Percentiles rank a stretch among this genome's conserved stretches.
Evolutionary conservation across 805 yeast species (phyloP).

Genomic region (Wickerhamomyces queroliae): DNA sequence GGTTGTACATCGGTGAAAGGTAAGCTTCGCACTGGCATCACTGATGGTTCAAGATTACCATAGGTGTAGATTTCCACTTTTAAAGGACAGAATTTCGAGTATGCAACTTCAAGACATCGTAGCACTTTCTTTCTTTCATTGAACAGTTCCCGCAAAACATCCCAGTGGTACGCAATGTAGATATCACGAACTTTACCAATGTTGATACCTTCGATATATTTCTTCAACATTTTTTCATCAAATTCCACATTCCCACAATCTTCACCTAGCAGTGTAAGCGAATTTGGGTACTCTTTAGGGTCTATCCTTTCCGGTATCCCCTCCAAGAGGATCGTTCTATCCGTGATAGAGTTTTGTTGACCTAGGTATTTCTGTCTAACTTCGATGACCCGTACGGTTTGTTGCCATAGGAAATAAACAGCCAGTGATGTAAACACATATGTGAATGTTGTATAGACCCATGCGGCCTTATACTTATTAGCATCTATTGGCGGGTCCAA

Average conservation of each 20-base stretch:
- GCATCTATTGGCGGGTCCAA: conserved; percentile 12
- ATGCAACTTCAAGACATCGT: conserved; percentile 53
- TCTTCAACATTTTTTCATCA: conserved; percentile 59
- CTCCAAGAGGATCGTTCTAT: conserved; percentile 78
- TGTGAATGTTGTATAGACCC: conserved; percentile 87
- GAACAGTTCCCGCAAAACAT: conserved; percentile 56
- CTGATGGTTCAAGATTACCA: conserved; percentile 23
- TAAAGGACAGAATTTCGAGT: conserved; percentile 15
- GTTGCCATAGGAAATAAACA: conserved; percentile 55
- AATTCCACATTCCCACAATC: conserved; percentile 5
- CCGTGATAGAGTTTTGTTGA: conserved; percentile 82
- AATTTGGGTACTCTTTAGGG: conserved; percentile 17
- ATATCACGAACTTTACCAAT: conserved; percentile 78
- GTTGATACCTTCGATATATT: conserved; percentile 70
- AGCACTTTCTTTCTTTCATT: conserved; percentile 49
- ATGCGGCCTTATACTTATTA: conserved; percentile 51
- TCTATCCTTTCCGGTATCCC: conserved; percentile 85
- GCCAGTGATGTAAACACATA: conserved; percentile 76
- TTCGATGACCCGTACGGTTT: conserved; percentile 66
- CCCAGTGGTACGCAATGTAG: conserved; percentile 85
- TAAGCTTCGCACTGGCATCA: conserved; percentile 9
- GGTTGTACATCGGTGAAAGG: conserved; percentile 4
- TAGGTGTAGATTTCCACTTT: conserved; percentile 19
- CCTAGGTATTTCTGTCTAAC: conserved; percentile 83
- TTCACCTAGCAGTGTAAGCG: conserved; percentile 7